Evolutionary conservation across 1,139 yeast species (phyloP).

Genomic region (Taiozyma onychis): DNA sequence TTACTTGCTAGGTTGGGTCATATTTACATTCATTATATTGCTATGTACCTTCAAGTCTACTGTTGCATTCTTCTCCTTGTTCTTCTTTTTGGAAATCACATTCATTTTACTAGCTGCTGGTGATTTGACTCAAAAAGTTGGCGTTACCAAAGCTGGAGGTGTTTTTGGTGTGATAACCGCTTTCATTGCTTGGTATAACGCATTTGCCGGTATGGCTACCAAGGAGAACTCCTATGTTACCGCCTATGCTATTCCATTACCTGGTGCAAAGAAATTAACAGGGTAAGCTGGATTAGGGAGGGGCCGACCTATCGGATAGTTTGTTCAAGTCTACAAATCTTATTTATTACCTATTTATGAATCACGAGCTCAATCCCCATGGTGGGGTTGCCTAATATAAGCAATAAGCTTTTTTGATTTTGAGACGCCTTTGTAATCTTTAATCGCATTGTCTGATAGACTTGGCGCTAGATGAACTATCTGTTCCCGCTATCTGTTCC

Average conservation of each 20-base stretch:
- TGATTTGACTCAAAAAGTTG: slow-evolving; percentile 38
- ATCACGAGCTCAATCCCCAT: background rate
- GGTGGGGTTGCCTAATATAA: background rate
- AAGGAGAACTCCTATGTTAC: slow-evolving; percentile 55
- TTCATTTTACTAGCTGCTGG: slow-evolving; percentile 63
- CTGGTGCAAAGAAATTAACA: slow-evolving; percentile 23
- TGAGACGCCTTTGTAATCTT: no score
- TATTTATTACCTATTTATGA: background rate
- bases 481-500: no score
- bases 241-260: slow-evolving; percentile 49
- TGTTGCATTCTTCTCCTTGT: slow-evolving; percentile 55
- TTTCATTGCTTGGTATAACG: slow-evolving; percentile 70
- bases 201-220: slow-evolving; percentile 69
- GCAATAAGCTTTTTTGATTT: background rate
- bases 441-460: no score
- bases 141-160: slow-evolving; percentile 55
- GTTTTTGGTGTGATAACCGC: slow-evolving; percentile 62
- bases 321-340: background rate
- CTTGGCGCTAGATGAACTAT: no score
- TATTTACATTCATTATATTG: slow-evolving; percentile 57
- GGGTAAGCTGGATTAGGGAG: no score
- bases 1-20: slow-evolving; percentile 59
- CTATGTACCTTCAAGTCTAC: slow-evolving; percentile 64
- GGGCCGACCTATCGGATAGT: background rate
- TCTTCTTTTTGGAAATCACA: slow-evolving; percentile 54